phyloP scores from a whole-genome alignment of 2,329 filamentous ascomycete species.

The Cytospora schulzeri region DNA sequence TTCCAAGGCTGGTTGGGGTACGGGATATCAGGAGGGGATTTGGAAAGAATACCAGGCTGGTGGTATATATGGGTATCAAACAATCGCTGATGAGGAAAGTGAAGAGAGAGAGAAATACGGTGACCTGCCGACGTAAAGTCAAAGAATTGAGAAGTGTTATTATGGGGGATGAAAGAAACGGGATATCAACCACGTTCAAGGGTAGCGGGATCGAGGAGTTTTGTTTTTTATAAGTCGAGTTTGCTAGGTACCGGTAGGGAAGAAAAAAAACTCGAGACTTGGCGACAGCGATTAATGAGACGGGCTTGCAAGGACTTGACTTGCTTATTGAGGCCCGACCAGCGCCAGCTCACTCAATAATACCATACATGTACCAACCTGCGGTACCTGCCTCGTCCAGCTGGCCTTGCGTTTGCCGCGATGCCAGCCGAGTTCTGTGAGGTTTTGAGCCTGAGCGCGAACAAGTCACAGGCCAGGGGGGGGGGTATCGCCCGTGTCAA shows the following conservation, averaged over 20 bases:
- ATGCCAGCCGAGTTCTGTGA: constrained; percentile 3
- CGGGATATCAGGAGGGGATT: not conserved
- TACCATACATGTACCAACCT: not conserved
- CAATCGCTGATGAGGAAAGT: not conserved
- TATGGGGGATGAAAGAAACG: not conserved
- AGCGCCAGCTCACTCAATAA: not conserved
- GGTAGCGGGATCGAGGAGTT: constrained; percentile 9
- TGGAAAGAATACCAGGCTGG: not conserved
- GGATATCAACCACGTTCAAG: constrained; percentile 5
- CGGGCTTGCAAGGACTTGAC: constrained; percentile 4
- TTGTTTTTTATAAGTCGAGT: constrained; percentile 15
- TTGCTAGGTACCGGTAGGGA: constrained; percentile 6
- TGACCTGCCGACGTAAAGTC: constrained; percentile 14
- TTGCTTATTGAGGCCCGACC: too few species aligned
- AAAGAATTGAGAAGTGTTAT: constrained; percentile 5
- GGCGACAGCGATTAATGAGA: not conserved
- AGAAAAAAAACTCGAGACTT: not conserved
- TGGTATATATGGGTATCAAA: constrained; percentile 13
- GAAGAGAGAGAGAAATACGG: constrained; percentile 8
- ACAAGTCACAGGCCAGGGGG: constrained; percentile 18
- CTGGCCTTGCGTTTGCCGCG: not conserved
- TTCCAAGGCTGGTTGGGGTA: not conserved
- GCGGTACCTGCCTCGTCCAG: constrained; percentile 1
- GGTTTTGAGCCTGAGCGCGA: constrained; percentile 5
- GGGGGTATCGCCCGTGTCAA: not conserved